Conservation (phyloP, 192 early-diverging fungal genomes). For the Coemansia javaensis region DNA sequence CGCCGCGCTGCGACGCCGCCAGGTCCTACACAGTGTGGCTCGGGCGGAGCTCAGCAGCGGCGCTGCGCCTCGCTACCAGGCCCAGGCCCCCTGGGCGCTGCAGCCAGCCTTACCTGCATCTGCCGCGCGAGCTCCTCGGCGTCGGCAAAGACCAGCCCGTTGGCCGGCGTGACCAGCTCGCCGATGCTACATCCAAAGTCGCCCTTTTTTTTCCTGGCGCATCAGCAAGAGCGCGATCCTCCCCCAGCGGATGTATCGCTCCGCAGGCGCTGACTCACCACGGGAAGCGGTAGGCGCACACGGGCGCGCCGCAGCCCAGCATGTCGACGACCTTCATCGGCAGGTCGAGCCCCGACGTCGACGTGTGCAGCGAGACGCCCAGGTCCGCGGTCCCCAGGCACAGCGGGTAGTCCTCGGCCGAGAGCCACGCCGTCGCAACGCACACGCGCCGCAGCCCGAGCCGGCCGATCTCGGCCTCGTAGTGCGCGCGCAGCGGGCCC, state of each 20-base stretch:
- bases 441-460: constrained; percentile 52
- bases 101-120: constrained; percentile 50
- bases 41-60: background rate
- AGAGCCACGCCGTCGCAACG: constrained; percentile 79
- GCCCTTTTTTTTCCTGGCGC: too few species aligned
- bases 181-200: constrained; percentile 54
- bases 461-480: constrained; percentile 59
- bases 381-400: constrained; percentile 91
- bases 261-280: constrained; percentile 52
- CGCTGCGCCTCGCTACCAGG: too few species aligned
- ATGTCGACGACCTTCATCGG: constrained; percentile 99
- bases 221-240: too few species aligned
- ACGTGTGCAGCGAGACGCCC: constrained; percentile 88
- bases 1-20: constrained; percentile 15
- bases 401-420: constrained; percentile 75
- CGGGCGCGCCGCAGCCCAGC: constrained; percentile 93
- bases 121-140: constrained; percentile 58
- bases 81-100: too few species aligned
- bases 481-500: constrained; percentile 72
- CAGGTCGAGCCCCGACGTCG: constrained; percentile 91
- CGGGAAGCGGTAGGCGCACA: constrained; percentile 68
- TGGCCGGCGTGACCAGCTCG: constrained; percentile 64
- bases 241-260: too few species aligned
- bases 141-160: constrained; percentile 64
- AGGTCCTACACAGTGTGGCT: constrained; percentile 12